These are phyloP conservation scores for Achlya hypogyna DNA, from an alignment of 352 stramenopile genomes.

Conservation along the genomic window DNA sequence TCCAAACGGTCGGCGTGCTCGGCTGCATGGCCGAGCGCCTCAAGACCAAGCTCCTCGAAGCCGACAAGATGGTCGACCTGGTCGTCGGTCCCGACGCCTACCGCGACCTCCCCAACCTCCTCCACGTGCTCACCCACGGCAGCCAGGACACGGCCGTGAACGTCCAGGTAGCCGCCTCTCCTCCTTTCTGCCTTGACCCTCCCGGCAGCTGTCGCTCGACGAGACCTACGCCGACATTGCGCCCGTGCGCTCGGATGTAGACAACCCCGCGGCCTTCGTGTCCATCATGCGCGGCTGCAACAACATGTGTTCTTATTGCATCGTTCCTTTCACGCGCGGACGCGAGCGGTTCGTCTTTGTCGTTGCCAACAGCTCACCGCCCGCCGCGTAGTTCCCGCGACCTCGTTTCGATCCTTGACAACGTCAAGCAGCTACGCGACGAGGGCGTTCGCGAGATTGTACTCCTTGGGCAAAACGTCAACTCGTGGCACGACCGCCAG, in stretches of 20 bases:
- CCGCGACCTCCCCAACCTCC: slow-evolving; percentile 92
- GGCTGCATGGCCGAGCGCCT: slow-evolving; percentile 99
- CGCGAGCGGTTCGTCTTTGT: slow-evolving; percentile 73
- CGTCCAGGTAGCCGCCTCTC: slow-evolving; percentile 43
- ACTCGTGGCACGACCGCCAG: slow-evolving; percentile 96
- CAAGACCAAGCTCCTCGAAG: slow-evolving; percentile 93
- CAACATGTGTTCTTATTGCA: slow-evolving; percentile 99
- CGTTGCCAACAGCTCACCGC: background rate
- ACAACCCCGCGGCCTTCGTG: slow-evolving; percentile 90
- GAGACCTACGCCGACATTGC: slow-evolving; percentile 99
- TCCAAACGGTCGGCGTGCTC: slow-evolving; percentile 90
- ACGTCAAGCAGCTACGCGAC: slow-evolving; percentile 84
- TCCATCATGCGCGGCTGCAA: slow-evolving; percentile 99
- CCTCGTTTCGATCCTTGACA: slow-evolving; percentile 91
- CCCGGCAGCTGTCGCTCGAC: slow-evolving; percentile 85
- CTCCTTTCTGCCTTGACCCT: background rate
- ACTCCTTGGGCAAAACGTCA: slow-evolving; percentile 99
- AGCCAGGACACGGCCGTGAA: slow-evolving; percentile 82
- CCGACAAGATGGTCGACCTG: slow-evolving; percentile 94
- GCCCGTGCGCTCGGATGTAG: slow-evolving; percentile 82
- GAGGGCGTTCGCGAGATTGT: slow-evolving; percentile 96
- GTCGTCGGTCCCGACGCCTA: slow-evolving; percentile 98
- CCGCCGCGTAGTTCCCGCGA: slow-evolving; percentile 33
- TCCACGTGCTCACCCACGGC: slow-evolving; percentile 65
- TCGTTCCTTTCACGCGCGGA: slow-evolving; percentile 98